Evolutionary conservation across 306 rosid species (phyloP), one percentile per base, ranked within the genome.

Genomic region (Medicago ruthenica): DNA sequence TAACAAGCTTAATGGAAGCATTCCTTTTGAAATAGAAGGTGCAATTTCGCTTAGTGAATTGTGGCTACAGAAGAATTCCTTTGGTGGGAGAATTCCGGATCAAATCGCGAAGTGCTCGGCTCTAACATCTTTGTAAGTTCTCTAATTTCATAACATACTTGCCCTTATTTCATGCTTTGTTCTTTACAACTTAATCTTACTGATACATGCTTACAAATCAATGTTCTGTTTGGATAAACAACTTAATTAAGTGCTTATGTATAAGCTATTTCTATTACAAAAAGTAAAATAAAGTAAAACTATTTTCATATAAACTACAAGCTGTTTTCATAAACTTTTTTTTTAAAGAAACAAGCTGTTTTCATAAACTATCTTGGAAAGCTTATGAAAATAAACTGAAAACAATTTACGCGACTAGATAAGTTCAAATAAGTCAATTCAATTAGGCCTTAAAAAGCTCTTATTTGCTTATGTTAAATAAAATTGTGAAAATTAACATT

Each of bases 21-120:
- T 95, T 80, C 99, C 97, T 54, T 58, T 79, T 80, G 97, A 90
- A 75, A 88, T 95, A 68, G 93, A 85, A 80, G 89, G 89, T 39
- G 89, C 93, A 10, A 42, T 76, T 67, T 90, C 91, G 14, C 91
- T 95, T 47, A 76, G 54, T 75, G 97, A 89, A 68, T 62, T 95
- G 80, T 88, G 89, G 88, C 87, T 95, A 73, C 96, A 90, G 78
- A 90, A 80, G 86, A 95, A 95, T 86, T 80, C 73, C 24, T 79
- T 95, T 9, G 78, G 84, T 21, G 99, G 97, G 76, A 85, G 89
- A 67, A 78, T 95, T 77, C 99, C 99, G 1, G 13, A 85, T 16
- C 81, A 83, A 83, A 85, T 95, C 70, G 86, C 74, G 8, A 89
- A 88, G 82, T 92, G 96, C 80, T 80, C 92, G n/a, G 82, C 88